Percentiles rank a stretch among this genome's conserved stretches.
Evolutionary conservation across 176 grass and related monocot species (phyloP).

Genomic region (Ampelocalamus luodianensis): DNA sequence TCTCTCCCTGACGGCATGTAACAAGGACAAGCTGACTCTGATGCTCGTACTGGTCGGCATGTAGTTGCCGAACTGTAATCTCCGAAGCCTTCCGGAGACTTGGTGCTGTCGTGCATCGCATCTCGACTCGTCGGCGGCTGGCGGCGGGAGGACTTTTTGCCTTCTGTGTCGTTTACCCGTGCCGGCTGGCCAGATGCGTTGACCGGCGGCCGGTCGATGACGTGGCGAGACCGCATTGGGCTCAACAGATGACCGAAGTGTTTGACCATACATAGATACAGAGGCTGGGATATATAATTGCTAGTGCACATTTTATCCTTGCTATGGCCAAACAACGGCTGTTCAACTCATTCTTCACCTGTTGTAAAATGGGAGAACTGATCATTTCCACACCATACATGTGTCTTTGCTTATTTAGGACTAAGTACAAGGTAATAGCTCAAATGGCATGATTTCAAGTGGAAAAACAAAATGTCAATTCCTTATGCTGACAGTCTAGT

Average conservation of each 20-base stretch:
- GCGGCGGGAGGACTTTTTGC: not conserved
- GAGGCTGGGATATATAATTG: not conserved
- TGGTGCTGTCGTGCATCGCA: conserved; percentile 33
- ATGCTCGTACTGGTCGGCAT: not conserved
- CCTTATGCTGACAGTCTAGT: conserved; percentile 6
- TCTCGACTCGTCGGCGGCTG: conserved; percentile 31
- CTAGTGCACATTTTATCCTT: not conserved
- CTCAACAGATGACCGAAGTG: not conserved
- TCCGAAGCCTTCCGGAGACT: not conserved
- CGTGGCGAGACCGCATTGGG: not conserved
- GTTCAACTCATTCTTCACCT: not conserved
- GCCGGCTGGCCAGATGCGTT: conserved; percentile 6
- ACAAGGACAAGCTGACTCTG: not conserved
- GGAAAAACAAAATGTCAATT: not conserved
- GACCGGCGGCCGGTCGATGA: not conserved
- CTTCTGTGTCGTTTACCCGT: not conserved
- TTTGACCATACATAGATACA: not conserved
- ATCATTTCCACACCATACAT: no score
- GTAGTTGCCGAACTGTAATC: not conserved
- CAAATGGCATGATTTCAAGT: not conserved
- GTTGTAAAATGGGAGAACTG: not conserved
- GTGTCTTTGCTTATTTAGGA: no score
- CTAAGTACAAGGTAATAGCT: no score
- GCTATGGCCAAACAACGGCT: not conserved
- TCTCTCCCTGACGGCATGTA: not conserved